phyloP scores from a whole-genome alignment of 1,284 basidiomycete species.

The Moesziomyces antarcticus region DNA sequence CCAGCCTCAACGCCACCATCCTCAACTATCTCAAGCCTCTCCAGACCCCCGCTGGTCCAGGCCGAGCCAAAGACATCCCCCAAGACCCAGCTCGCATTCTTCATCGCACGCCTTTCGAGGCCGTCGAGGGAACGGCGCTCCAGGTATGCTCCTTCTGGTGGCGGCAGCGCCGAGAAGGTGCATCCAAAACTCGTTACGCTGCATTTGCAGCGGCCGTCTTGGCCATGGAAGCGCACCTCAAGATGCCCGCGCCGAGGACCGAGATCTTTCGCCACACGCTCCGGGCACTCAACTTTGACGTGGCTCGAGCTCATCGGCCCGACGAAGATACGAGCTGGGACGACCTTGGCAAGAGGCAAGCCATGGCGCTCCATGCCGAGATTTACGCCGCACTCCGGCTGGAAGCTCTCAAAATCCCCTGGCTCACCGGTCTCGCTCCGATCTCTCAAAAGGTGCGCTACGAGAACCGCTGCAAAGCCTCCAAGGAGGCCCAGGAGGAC shows the following conservation, averaged over 20 bases:
- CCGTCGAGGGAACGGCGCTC: slow-evolving; percentile 29
- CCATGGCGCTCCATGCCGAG: slow-evolving; percentile 14
- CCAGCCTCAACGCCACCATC: slow-evolving; percentile 3
- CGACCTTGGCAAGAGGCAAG: slow-evolving; percentile 3
- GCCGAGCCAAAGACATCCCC: background rate
- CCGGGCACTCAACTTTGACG: slow-evolving; percentile 12
- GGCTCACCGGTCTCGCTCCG: slow-evolving; percentile 12
- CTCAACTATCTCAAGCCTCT: slow-evolving; percentile 20
- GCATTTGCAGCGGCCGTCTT: slow-evolving; percentile 33
- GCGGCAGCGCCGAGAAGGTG: slow-evolving; percentile 7
- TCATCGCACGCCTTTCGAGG: slow-evolving; percentile 15
- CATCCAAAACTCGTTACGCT: slow-evolving; percentile 5
- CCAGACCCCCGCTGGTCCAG: background rate
- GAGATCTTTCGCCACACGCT: slow-evolving; percentile 27
- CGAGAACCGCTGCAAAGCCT: background rate
- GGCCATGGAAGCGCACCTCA: slow-evolving; percentile 32
- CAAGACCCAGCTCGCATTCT: slow-evolving; percentile 1
- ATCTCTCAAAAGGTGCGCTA: background rate
- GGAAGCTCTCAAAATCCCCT: slow-evolving; percentile 25
- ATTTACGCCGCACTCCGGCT: slow-evolving; percentile 9
- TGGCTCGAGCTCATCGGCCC: background rate
- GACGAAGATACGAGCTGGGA: background rate
- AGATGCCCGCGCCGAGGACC: slow-evolving; percentile 7
- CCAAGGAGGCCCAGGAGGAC: background rate
- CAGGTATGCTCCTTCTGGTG: slow-evolving; percentile 43